A percentile compares a stretch with the other conserved stretches of the same genome.
Conservation (phyloP, 148 eudicot genomes). For the Oxyria digyna region DNA sequence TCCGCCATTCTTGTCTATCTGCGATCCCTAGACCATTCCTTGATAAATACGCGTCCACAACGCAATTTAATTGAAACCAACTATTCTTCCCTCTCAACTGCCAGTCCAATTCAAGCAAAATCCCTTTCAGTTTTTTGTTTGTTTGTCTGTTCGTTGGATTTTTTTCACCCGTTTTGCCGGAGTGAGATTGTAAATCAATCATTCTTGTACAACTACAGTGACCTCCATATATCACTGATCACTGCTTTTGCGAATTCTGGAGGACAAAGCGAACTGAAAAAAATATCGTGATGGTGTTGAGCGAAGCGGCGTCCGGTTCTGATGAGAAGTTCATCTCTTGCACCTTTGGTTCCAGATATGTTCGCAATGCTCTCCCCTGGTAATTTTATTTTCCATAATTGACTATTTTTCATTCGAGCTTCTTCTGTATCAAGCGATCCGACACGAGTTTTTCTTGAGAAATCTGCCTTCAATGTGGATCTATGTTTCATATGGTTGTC, state of each 20-base stretch:
- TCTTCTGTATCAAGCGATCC: not conserved
- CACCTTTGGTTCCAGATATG: slow-evolving; percentile 31
- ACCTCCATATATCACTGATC: not conserved
- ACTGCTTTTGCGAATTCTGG: not conserved
- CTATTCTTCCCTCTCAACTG: not conserved
- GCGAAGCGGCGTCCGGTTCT: not conserved
- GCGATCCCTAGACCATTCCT: not conserved
- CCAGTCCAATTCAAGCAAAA: not conserved
- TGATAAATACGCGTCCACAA: not conserved
- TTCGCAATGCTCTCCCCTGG: slow-evolving; percentile 30
- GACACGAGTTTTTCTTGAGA: not conserved
- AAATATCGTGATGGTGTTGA: slow-evolving; percentile 1
- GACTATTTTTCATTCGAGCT: too few relatives aligned
- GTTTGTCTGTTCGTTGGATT: not conserved
- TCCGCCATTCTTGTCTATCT: not conserved
- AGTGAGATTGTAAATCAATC: not conserved
- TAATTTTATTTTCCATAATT: not conserved
- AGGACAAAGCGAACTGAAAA: not conserved
- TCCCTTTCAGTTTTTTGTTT: not conserved
- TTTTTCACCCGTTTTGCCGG: not conserved
- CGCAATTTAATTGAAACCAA: not conserved
- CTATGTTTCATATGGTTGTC: not conserved
- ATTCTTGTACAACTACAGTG: not conserved
- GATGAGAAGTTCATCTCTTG: not conserved
- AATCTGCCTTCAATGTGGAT: not conserved